phyloP scores from a whole-genome alignment of 2,329 filamentous ascomycete genomes.

The Cladosporium sp. region DNA sequence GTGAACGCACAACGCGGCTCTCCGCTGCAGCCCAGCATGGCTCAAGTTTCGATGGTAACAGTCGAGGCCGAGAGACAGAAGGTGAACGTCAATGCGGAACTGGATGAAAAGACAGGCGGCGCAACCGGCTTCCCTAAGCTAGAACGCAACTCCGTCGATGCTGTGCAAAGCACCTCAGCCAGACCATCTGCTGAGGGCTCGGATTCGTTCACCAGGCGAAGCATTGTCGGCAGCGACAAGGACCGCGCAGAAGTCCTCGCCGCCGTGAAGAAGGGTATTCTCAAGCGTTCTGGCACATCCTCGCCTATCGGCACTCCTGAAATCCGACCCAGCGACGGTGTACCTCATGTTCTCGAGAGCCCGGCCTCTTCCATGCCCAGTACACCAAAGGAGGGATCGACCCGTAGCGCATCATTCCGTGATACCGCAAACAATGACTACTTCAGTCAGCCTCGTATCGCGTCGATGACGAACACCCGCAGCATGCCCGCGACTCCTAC shows the following conservation, averaged over 20 bases:
- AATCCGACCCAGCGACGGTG: constrained; percentile 61
- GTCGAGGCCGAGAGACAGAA: constrained; percentile 88
- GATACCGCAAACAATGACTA: constrained; percentile 85
- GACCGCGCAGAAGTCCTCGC: constrained; percentile 90
- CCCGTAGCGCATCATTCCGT: constrained; percentile 35
- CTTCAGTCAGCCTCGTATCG: constrained; percentile 70
- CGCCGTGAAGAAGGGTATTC: constrained; percentile 89
- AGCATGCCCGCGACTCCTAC: constrained; percentile 79
- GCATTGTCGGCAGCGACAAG: constrained; percentile 84
- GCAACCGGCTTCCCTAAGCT: constrained; percentile 81
- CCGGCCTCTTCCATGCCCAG: constrained; percentile 83
- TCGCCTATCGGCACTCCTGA: constrained; percentile 70
- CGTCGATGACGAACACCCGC: constrained; percentile 66
- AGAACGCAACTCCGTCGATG: constrained; percentile 78
- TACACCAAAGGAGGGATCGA: constrained; percentile 76
- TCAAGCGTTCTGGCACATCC: constrained; percentile 73
- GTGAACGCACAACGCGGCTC: constrained; percentile 49
- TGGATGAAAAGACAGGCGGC: constrained; percentile 65
- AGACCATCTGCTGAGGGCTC: constrained; percentile 55
- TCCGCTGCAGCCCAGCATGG: constrained; percentile 59
- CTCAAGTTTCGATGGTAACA: constrained; percentile 92
- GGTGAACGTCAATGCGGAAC: constrained; percentile 73
- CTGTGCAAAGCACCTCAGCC: constrained; percentile 33
- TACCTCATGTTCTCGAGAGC: constrained; percentile 69
- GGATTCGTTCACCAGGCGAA: constrained; percentile 66